These are phyloP conservation scores for Eucalyptus caleyi DNA, from an alignment of 345 rosid species.

Conservation along the genomic window DNA sequence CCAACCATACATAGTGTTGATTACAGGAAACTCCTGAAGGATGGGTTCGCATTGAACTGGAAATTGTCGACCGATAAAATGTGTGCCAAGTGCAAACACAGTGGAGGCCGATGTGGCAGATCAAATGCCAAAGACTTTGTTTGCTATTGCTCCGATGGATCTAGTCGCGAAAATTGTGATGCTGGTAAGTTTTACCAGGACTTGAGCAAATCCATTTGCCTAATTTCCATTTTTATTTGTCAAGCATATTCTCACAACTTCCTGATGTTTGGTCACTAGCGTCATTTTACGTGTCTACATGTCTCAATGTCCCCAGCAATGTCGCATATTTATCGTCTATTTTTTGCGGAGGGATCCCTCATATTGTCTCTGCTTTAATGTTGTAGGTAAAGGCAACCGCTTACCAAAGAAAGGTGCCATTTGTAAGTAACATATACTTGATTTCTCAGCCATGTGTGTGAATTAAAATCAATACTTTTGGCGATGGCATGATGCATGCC, in stretches of 20 bases:
- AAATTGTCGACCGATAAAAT: neutral
- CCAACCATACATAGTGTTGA: neutral
- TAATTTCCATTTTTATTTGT: neutral
- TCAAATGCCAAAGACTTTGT: neutral
- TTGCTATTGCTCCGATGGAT: slow-evolving; percentile 11
- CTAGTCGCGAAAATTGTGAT: neutral
- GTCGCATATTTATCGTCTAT: too few species aligned
- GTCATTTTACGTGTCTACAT: neutral
- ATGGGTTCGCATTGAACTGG: slow-evolving; percentile 6
- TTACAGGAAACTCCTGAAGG: neutral
- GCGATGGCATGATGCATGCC: neutral
- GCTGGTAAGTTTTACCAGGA: slow-evolving; percentile 1
- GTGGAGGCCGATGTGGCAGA: slow-evolving; percentile 15
- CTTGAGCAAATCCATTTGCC: neutral
- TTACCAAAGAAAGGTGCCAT: neutral
- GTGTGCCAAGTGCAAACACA: neutral
- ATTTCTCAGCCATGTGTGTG: neutral
- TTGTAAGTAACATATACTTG: neutral
- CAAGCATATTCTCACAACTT: accelerated
- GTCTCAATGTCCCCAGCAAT: neutral
- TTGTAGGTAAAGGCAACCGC: accelerated
- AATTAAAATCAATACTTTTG: neutral
- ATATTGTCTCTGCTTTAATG: neutral
- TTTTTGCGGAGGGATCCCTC: accelerated
- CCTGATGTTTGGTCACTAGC: neutral